These are phyloP conservation scores for Pyrenochaeta sp. DNA, from an alignment of 2,329 filamentous ascomycete species.

Conservation along the genomic window DNA sequence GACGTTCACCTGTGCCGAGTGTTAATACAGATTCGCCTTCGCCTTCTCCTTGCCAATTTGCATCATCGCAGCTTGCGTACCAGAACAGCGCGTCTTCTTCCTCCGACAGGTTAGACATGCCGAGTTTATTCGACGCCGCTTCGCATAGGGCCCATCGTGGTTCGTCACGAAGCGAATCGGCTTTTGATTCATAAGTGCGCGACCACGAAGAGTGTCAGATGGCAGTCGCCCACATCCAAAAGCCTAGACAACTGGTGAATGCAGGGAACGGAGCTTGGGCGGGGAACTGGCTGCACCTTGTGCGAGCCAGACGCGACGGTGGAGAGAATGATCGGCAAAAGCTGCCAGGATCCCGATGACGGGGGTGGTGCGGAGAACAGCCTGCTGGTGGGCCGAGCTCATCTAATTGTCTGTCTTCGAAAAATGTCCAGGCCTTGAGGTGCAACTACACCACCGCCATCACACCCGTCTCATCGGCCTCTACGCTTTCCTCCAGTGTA, in stretches of 20 bases:
- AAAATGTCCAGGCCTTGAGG: too few relatives aligned
- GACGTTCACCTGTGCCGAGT: conserved; percentile 44
- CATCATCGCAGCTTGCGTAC: conserved; percentile 27
- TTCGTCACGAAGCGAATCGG: conserved; percentile 54
- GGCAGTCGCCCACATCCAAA: conserved; percentile 17
- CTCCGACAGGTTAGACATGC: conserved; percentile 58
- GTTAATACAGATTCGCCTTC: conserved; percentile 13
- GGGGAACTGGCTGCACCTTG: conserved; percentile 10
- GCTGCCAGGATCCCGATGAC: neutral
- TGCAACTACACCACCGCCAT: neutral
- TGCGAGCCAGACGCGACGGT: conserved; percentile 13
- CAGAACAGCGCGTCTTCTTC: conserved; percentile 60
- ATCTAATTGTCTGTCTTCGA: too few relatives aligned
- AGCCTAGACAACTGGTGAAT: conserved; percentile 2
- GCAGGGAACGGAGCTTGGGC: conserved; percentile 15
- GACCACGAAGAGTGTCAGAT: conserved; percentile 13
- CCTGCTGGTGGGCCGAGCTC: too few relatives aligned
- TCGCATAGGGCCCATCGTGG: conserved; percentile 53
- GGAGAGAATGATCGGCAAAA: neutral
- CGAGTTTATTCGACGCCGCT: conserved; percentile 52
- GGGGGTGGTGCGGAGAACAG: neutral
- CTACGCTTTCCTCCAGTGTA: neutral
- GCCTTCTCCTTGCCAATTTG: neutral
- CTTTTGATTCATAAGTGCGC: conserved; percentile 47
- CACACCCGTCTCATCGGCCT: neutral